phyloP scores from a whole-genome alignment of 2,329 filamentous ascomycete species.

The Colletotrichum tropicicola region DNA sequence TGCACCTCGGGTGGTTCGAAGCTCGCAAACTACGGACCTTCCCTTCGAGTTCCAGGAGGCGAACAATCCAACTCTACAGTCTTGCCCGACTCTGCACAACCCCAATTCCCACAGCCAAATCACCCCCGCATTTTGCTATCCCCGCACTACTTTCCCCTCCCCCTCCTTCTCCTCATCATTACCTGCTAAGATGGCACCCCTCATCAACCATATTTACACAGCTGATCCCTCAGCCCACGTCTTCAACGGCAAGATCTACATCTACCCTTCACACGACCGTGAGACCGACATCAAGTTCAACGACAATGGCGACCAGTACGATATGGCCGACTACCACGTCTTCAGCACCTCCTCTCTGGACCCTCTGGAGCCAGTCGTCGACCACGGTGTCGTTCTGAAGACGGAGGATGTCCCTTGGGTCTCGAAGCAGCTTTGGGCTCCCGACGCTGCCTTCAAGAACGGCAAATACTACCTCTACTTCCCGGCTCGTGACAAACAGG shows the following conservation, averaged over 20 bases:
- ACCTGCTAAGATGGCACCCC: constrained; percentile 58
- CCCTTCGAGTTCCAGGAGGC: too few species aligned
- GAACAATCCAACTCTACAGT: too few species aligned
- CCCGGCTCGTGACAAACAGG: constrained; percentile 75
- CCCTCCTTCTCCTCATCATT: too few species aligned
- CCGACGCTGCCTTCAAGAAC: constrained; percentile 75
- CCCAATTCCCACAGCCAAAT: too few species aligned
- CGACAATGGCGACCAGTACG: constrained; percentile 87
- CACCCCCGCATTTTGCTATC: too few species aligned
- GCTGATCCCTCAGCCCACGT: constrained; percentile 84
- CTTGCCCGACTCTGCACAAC: too few species aligned
- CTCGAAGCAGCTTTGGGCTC: constrained; percentile 82
- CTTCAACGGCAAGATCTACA: constrained; percentile 78
- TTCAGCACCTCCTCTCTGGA: constrained; percentile 66
- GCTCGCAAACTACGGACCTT: too few species aligned
- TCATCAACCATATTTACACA: constrained; percentile 80
- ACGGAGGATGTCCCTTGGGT: constrained; percentile 78
- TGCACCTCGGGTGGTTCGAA: not conserved
- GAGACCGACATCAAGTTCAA: constrained; percentile 80
- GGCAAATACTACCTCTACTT: constrained; percentile 81
- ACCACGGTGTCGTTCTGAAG: constrained; percentile 76
- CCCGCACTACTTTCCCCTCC: not conserved
- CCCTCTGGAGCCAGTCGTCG: constrained; percentile 67
- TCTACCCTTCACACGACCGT: constrained; percentile 84
- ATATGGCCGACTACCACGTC: constrained; percentile 87